phyloP scores from a whole-genome alignment of 257 asterid genomes.

The Solanum rostratum region DNA sequence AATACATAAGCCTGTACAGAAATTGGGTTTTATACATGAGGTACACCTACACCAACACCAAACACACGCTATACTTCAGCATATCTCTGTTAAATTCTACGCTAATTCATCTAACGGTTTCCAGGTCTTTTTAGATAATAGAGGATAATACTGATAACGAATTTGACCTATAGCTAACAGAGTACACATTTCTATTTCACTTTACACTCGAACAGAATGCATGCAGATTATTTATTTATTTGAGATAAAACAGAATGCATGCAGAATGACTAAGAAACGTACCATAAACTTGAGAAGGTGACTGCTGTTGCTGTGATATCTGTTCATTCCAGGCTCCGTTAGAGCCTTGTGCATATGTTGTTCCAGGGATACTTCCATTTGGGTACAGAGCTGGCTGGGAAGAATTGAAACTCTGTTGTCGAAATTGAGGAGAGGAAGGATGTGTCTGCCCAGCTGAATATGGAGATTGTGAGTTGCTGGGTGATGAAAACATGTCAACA shows the following conservation, averaged over 20 bases:
- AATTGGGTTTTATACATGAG: background rate
- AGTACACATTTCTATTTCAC: background rate
- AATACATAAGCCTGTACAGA: background rate
- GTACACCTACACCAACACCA: background rate
- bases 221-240: background rate
- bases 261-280: constrained; percentile 3
- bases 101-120: background rate
- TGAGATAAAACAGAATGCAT: background rate
- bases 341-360: constrained; percentile 41
- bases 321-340: constrained; percentile 54
- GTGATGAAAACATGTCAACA: constrained; percentile 71
- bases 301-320: constrained; percentile 61
- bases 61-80: background rate
- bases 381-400: constrained; percentile 37
- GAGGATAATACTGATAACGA: background rate
- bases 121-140: background rate
- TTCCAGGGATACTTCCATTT: constrained; percentile 46
- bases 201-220: background rate
- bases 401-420: constrained; percentile 33
- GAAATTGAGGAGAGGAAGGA: constrained; percentile 53
- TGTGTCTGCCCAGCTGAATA: constrained; percentile 43
- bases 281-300: constrained; percentile 69
- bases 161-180: background rate
- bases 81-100: background rate
- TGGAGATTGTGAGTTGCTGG: constrained; percentile 22